Evolutionary conservation across 768 basidiomycete species (phyloP).

Genomic region (Pholiota conissans): DNA sequence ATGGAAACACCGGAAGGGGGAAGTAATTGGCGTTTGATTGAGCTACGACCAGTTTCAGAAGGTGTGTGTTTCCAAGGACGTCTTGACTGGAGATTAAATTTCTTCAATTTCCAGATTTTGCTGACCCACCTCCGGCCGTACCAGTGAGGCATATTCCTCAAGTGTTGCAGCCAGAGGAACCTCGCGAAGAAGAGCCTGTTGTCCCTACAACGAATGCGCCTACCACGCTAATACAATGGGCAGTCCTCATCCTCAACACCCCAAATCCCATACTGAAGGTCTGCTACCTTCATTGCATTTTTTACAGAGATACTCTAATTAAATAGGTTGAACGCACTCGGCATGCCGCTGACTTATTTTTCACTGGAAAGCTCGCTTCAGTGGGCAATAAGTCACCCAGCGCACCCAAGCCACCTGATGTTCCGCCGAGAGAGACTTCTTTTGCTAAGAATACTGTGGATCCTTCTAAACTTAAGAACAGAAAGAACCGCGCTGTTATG

Average conservation of each 20-base stretch:
- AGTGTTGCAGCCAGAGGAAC: slow-evolving; percentile 3
- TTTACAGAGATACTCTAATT: not conserved
- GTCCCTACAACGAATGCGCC: slow-evolving; percentile 52
- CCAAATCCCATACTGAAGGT: slow-evolving; percentile 67
- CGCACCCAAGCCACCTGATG: slow-evolving; percentile 56
- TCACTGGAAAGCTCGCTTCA: slow-evolving; percentile 65
- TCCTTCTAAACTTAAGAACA: slow-evolving; percentile 55
- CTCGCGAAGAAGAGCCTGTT: slow-evolving; percentile 40
- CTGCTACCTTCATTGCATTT: not conserved
- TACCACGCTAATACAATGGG: slow-evolving; percentile 75
- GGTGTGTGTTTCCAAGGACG: slow-evolving; percentile 32
- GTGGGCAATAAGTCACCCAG: slow-evolving; percentile 58
- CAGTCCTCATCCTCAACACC: slow-evolving; percentile 77
- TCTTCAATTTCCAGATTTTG: slow-evolving; percentile 48
- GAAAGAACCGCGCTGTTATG: slow-evolving; percentile 71
- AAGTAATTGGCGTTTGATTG: slow-evolving; percentile 61
- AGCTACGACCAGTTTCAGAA: slow-evolving; percentile 72
- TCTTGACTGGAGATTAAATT: not conserved
- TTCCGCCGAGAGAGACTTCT: slow-evolving; percentile 60
- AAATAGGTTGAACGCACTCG: slow-evolving; percentile 64
- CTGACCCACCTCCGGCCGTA: slow-evolving; percentile 56
- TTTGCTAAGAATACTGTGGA: slow-evolving; percentile 54
- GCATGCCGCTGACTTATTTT: slow-evolving; percentile 67
- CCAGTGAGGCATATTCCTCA: slow-evolving; percentile 7
- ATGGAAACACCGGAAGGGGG: slow-evolving; percentile 58